A percentile compares a stretch with the other conserved stretches of the same genome.
Conservation (phyloP, 495 filamentous ascomycete species). For the Penicillium parvum region DNA sequence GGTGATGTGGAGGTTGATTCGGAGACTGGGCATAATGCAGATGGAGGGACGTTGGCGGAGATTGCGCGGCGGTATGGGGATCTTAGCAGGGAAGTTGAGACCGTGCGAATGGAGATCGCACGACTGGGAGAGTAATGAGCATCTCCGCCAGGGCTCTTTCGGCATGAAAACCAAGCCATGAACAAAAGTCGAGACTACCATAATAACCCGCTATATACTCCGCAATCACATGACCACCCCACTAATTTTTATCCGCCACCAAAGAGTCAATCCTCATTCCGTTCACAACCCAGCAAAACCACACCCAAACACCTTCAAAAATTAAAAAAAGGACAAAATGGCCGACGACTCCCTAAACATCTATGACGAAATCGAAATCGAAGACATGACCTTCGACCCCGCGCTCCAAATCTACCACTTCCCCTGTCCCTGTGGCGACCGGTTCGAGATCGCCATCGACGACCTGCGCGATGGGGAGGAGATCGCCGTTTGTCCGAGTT, state of each 20-base stretch:
- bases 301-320: not conserved
- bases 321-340: conserved; percentile 43
- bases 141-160: not conserved
- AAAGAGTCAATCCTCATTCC: conserved; percentile 5
- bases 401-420: conserved; percentile 84
- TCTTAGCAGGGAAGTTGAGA: conserved; percentile 49
- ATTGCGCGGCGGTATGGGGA: conserved; percentile 57
- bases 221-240: conserved; percentile 30
- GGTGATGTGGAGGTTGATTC: conserved; percentile 35
- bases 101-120: conserved; percentile 54
- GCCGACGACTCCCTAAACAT: conserved; percentile 66
- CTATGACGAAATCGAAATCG: conserved; percentile 99
- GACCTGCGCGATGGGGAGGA: conserved; percentile 87
- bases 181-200: not conserved
- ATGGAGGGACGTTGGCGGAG: conserved; percentile 42
- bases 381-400: conserved; percentile 93
- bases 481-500: conserved; percentile 92
- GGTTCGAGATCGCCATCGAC: conserved; percentile 84
- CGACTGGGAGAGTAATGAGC: conserved; percentile 33
- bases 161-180: not conserved
- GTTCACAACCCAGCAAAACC: not conserved
- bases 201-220: conserved; percentile 2
- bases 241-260: conserved; percentile 25
- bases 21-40: conserved; percentile 6
- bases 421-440: conserved; percentile 95